Conservation (phyloP, 176 grass and related monocot genomes). For the Zoysia japonica region DNA sequence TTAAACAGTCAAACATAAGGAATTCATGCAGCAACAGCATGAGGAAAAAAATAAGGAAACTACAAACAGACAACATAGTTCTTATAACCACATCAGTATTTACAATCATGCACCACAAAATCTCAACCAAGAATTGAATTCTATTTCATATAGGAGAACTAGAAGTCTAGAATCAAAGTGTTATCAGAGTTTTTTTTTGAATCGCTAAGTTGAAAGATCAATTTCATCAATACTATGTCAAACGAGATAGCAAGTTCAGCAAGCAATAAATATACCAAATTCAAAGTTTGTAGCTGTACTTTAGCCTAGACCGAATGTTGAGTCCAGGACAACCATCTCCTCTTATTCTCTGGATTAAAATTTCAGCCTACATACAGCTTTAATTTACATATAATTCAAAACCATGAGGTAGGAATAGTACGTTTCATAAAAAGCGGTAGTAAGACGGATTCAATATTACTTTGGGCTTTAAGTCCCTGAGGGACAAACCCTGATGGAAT, state of each 20-base stretch:
- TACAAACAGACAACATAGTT: not conserved
- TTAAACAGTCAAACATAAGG: slow-evolving; percentile 29
- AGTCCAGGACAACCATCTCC: not conserved
- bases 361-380: not conserved
- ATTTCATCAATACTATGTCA: not conserved
- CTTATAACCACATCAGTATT: not conserved
- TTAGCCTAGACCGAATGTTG: not conserved
- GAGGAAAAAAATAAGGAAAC: slow-evolving; percentile 10
- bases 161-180: not conserved
- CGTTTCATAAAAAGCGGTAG: not conserved
- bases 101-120: not conserved
- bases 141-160: not conserved
- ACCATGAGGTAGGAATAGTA: not conserved
- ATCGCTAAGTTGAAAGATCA: no score
- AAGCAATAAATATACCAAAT: slow-evolving; percentile 9
- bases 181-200: not conserved
- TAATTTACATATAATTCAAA: slow-evolving; percentile 6
- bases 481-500: not conserved
- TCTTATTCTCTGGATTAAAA: not conserved
- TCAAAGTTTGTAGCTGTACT: not conserved
- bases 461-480: not conserved
- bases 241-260: not conserved
- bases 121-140: not conserved
- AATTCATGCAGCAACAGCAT: slow-evolving; percentile 2
- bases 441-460: not conserved